phyloP scores from a whole-genome alignment of 2,329 filamentous ascomycete genomes.

The Fusarium sacchari region DNA sequence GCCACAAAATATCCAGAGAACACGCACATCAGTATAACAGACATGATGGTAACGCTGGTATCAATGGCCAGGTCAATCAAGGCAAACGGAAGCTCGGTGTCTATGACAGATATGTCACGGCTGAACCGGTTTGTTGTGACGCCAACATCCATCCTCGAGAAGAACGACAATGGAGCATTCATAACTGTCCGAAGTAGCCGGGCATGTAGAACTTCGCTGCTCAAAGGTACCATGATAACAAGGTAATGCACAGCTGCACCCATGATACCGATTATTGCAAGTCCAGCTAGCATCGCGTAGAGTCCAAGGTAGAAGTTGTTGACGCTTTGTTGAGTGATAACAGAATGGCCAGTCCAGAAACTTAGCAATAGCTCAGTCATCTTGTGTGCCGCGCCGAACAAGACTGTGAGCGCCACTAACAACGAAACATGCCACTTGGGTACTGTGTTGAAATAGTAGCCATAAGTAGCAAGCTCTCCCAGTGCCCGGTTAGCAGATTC shows the following conservation, averaged over 20 bases:
- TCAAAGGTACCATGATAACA: background rate
- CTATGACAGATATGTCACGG: slow-evolving; percentile 51
- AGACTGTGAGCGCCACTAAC: background rate
- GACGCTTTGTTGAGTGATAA: background rate
- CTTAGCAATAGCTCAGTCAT: slow-evolving; percentile 28
- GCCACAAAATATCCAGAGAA: slow-evolving; percentile 25
- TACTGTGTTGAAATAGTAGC: slow-evolving; percentile 12
- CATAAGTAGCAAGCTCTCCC: slow-evolving; percentile 12
- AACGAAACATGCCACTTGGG: slow-evolving; percentile 7
- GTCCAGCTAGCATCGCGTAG: slow-evolving; percentile 18
- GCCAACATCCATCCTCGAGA: slow-evolving; percentile 50
- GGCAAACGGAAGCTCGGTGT: slow-evolving; percentile 46
- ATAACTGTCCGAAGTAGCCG: slow-evolving; percentile 11
- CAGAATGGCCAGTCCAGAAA: slow-evolving; percentile 22
- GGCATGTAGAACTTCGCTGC: slow-evolving; percentile 21
- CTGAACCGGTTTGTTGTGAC: slow-evolving; percentile 52
- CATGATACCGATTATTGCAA: slow-evolving; percentile 9
- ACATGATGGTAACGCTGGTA: background rate
- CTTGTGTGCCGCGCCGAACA: slow-evolving; percentile 17
- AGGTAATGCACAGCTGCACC: slow-evolving; percentile 2
- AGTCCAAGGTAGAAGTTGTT: slow-evolving; percentile 28
- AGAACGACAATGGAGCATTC: slow-evolving; percentile 50
- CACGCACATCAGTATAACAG: slow-evolving; percentile 23
- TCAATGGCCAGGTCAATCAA: slow-evolving; percentile 39
- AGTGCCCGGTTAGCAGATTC: background rate